Evolutionary conservation across 345 rosid genomes (phyloP), one percentile per base, ranked within the genome.

Genomic region (Syzygium aromaticum): DNA sequence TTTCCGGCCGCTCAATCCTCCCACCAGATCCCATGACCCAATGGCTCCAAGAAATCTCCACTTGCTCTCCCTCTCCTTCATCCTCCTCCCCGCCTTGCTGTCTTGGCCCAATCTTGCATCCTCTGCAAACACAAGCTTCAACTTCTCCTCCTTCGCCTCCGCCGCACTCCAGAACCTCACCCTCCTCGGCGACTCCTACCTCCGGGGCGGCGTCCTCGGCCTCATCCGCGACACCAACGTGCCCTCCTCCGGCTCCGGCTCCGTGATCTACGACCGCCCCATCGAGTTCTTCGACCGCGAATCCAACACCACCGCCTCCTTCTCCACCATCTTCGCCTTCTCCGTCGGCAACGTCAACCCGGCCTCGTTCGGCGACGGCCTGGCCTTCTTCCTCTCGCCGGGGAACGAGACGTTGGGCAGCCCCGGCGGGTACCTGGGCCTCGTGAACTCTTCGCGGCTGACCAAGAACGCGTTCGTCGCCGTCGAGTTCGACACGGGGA

Each of bases 101-200:
- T 64, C 86, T 3, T 43, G 23, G 27, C 84, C 84, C 6, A 16
- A 33, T 43, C 61, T 77, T n/a, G 85, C 87, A 30, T 46, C 89
- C 52, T 30, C 87, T 59, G 84, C 90, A 52, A 67, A 91, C 91
- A 77, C 86, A 52, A 82, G 84, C 85, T 16, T 89, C 88, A 59
- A 89, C 80, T 90, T 93, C 92, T 28, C 52, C 89, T 64, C 91
- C 54, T 94, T 98, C 89, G 87, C 92, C 46, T 94, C 92, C 96
- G 89, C 92, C 49, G 91, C 93, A 54, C 91, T 95, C 90, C 92
- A 95, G 7, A 96, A 95, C 92, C 93, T 98, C 87, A 96, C 99
- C 19, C 98, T 98, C 89, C 97, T 96, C 43, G 99, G 99, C 21
- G 98, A 96, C 86, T 93, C 98, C 85, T 96, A 96, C 84, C 96